Conservation (phyloP, 2,329 filamentous ascomycete genomes). For the Thielaviopsis populi region DNA sequence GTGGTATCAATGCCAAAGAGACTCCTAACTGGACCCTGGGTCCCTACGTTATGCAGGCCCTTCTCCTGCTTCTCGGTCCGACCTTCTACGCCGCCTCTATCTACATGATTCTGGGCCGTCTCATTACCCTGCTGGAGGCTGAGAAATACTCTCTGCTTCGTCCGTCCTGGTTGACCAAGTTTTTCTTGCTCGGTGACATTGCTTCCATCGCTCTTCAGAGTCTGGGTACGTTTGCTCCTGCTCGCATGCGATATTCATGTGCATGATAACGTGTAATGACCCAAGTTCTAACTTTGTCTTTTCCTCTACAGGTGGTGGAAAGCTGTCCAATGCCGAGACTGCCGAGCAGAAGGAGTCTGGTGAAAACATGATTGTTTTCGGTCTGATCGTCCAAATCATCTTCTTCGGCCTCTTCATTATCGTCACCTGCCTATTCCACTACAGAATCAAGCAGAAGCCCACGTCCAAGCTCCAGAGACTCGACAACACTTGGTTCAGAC, state of each 20-base stretch:
- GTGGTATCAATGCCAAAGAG: conserved; percentile 18
- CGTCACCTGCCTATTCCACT: conserved; percentile 31
- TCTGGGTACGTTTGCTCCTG: background rate
- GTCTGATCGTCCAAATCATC: conserved; percentile 39
- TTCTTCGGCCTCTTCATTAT: conserved; percentile 39
- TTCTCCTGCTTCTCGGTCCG: conserved; percentile 33
- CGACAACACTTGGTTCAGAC: conserved; percentile 21
- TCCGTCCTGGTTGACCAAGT: conserved; percentile 33
- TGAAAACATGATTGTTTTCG: conserved; percentile 34
- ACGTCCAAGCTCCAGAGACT: conserved; percentile 18
- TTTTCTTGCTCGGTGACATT: conserved; percentile 41
- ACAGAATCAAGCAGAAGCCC: conserved; percentile 17
- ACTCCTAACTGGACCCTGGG: conserved; percentile 26
- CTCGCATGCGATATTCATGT: no score
- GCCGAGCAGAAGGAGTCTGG: conserved; percentile 21
- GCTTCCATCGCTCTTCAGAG: conserved; percentile 21
- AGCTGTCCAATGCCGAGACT: conserved; percentile 18
- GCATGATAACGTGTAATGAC: no score
- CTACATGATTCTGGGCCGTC: conserved; percentile 35
- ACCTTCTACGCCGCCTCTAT: conserved; percentile 35
- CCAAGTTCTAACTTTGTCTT: conserved; percentile 21
- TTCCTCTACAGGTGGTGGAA: conserved; percentile 34
- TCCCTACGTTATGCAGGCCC: conserved; percentile 29
- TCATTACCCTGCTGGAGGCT: conserved; percentile 28
- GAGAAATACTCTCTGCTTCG: conserved; percentile 24